These are phyloP conservation scores for Aegilops longissima DNA, from an alignment of 176 grass and related monocot genomes.

Conservation along the genomic window DNA sequence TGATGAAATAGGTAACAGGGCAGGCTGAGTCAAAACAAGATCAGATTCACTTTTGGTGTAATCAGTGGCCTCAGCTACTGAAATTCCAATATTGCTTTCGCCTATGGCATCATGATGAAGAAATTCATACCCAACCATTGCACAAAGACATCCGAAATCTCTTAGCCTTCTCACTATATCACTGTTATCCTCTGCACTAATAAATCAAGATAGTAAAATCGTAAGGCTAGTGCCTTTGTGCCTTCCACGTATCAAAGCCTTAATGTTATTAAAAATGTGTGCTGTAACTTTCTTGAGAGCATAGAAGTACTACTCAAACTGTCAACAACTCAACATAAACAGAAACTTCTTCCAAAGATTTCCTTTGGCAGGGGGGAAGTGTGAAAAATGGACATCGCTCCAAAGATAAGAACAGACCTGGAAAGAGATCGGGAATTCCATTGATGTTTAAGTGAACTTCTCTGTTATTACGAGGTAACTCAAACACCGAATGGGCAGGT, in stretches of 20 bases:
- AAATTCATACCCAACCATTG: slow-evolving; percentile 47
- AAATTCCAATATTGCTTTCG: slow-evolving; percentile 51
- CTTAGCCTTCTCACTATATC: slow-evolving; percentile 36
- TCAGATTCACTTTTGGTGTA: slow-evolving; percentile 52
- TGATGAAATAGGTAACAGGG: slow-evolving; percentile 35
- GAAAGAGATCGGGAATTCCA: slow-evolving; percentile 36
- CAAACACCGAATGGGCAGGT: slow-evolving; percentile 33
- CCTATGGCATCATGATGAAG: slow-evolving; percentile 52
- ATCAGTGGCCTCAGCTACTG: slow-evolving; percentile 48
- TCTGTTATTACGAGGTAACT: slow-evolving; percentile 28
- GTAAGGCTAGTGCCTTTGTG: not conserved
- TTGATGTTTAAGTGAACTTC: slow-evolving; percentile 37
- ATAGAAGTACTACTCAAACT: not conserved
- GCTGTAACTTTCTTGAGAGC: not conserved
- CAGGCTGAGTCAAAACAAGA: slow-evolving; percentile 46
- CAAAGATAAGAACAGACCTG: slow-evolving; percentile 30
- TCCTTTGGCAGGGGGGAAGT: not conserved
- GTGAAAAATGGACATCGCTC: not conserved
- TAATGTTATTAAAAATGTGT: not conserved
- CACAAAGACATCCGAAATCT: slow-evolving; percentile 24
- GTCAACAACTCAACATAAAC: not conserved
- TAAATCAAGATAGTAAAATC: slow-evolving; percentile 30
- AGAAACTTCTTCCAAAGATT: slow-evolving; percentile 19
- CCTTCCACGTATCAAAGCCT: not conserved
- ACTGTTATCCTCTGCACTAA: slow-evolving; percentile 45